Conservation (phyloP, 208 protist species). For the Porcisia hertigi region DNA sequence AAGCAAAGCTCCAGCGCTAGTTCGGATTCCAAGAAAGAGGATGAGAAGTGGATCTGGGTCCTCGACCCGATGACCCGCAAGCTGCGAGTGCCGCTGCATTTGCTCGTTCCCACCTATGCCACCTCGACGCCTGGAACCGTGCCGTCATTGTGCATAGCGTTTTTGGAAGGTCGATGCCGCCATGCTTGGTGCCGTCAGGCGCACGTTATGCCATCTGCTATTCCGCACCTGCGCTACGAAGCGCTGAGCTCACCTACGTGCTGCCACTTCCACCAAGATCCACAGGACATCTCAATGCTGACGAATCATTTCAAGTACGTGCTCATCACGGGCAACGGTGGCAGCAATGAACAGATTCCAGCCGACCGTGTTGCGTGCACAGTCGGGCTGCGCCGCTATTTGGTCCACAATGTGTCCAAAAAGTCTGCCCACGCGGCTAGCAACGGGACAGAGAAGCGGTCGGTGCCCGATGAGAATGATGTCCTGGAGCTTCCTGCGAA, state of each 20-base stretch:
- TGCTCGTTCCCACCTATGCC: constrained; percentile 80
- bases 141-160: constrained; percentile 86
- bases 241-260: constrained; percentile 86
- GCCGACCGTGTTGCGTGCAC: constrained; percentile 77
- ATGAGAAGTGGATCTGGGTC: constrained; percentile 87
- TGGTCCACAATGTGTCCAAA: constrained; percentile 69
- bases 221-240: constrained; percentile 82
- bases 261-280: constrained; percentile 80
- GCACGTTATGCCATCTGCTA: constrained; percentile 71
- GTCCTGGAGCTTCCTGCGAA: constrained; percentile 78
- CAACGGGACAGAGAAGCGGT: constrained; percentile 15
- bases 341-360: constrained; percentile 72
- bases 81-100: constrained; percentile 73
- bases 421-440: constrained; percentile 19
- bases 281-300: constrained; percentile 73
- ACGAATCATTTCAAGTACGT: constrained; percentile 70
- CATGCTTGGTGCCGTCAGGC: constrained; percentile 90
- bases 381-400: constrained; percentile 80
- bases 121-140: constrained; percentile 82
- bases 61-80: constrained; percentile 88
- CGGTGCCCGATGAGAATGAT: constrained; percentile 29
- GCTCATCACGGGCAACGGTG: constrained; percentile 64
- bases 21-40: constrained; percentile 38
- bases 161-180: constrained; percentile 83
- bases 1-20: constrained; percentile 35